These are phyloP conservation scores for Carnegiea gigantea DNA, from an alignment of 179 eudicot species.

Conservation along the genomic window DNA sequence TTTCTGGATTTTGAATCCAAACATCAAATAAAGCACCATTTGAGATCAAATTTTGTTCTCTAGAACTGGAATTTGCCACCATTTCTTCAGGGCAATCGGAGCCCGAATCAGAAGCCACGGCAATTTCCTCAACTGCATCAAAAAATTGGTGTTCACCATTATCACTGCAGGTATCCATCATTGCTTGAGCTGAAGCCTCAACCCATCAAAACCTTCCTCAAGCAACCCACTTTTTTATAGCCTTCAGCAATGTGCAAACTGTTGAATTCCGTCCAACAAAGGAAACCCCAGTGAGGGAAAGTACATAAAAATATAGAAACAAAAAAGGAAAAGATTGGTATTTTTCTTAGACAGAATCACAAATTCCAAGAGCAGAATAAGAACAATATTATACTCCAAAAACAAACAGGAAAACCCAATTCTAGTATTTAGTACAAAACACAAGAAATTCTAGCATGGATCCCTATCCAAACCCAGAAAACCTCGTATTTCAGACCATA, in stretches of 20 bases:
- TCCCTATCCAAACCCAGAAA: slow-evolving; percentile 61
- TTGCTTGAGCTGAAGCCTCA: slow-evolving; percentile 45
- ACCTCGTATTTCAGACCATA: slow-evolving; percentile 41
- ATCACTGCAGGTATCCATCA: slow-evolving; percentile 55
- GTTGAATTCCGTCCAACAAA: slow-evolving; percentile 47
- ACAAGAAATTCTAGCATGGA: slow-evolving; percentile 60
- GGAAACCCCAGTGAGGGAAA: slow-evolving; percentile 27
- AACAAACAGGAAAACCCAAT: slow-evolving; percentile 29
- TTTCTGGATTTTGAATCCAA: slow-evolving; percentile 56
- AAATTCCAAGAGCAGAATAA: slow-evolving; percentile 36
- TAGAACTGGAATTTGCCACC: slow-evolving; percentile 11
- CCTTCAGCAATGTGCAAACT: slow-evolving; percentile 54
- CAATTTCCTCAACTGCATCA: slow-evolving; percentile 62
- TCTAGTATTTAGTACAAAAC: slow-evolving; percentile 32
- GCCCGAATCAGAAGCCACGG: slow-evolving; percentile 37
- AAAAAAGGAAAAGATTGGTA: slow-evolving; percentile 11
- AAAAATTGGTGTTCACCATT: slow-evolving; percentile 55
- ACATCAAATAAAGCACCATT: slow-evolving; percentile 42
- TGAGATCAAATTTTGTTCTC: slow-evolving; percentile 24
- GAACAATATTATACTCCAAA: slow-evolving; percentile 31
- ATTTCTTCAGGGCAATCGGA: slow-evolving; percentile 23
- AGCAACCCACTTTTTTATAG: slow-evolving; percentile 41
- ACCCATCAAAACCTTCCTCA: slow-evolving; percentile 60
- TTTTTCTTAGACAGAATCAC: slow-evolving; percentile 34
- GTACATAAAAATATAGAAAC: neutral